phyloP scores from a whole-genome alignment of 805 yeast species.

The Maudiozyma saulgeensis region DNA sequence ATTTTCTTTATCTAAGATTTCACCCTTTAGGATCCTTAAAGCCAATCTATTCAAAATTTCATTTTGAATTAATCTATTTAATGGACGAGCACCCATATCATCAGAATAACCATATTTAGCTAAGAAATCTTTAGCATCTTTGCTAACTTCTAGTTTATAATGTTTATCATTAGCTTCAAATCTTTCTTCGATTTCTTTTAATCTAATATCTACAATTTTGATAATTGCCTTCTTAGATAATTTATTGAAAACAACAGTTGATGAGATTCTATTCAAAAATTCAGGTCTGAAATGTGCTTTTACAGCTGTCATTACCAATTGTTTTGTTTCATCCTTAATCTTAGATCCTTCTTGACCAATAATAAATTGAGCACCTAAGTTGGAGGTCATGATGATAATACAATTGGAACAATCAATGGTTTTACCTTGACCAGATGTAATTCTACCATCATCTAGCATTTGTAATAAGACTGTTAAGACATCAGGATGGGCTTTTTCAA shows the following conservation, averaged over 20 bases:
- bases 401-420: constrained; percentile 87
- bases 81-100: constrained; percentile 94
- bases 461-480: constrained; percentile 87
- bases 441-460: constrained; percentile 91
- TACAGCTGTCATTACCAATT: constrained; percentile 74
- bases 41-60: constrained; percentile 86
- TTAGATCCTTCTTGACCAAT: constrained; percentile 55
- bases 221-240: constrained; percentile 84
- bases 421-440: constrained; percentile 90
- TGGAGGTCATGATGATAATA: constrained; percentile 92
- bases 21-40: constrained; percentile 76
- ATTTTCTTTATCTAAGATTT: constrained; percentile 77
- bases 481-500: constrained; percentile 97
- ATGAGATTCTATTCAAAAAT: constrained; percentile 89
- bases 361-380: constrained; percentile 89
- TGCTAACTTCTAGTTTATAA: constrained; percentile 61
- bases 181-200: constrained; percentile 75
- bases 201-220: constrained; percentile 80
- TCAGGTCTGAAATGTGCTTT: constrained; percentile 92
- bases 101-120: constrained; percentile 82
- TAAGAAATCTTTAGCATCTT: constrained; percentile 70
- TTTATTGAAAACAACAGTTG: constrained; percentile 87
- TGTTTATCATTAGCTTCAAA: constrained; percentile 78
- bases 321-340: constrained; percentile 59
- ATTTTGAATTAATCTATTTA: constrained; percentile 82